phyloP scores from a whole-genome alignment of 768 basidiomycete genomes.

The Boletus edulis region DNA sequence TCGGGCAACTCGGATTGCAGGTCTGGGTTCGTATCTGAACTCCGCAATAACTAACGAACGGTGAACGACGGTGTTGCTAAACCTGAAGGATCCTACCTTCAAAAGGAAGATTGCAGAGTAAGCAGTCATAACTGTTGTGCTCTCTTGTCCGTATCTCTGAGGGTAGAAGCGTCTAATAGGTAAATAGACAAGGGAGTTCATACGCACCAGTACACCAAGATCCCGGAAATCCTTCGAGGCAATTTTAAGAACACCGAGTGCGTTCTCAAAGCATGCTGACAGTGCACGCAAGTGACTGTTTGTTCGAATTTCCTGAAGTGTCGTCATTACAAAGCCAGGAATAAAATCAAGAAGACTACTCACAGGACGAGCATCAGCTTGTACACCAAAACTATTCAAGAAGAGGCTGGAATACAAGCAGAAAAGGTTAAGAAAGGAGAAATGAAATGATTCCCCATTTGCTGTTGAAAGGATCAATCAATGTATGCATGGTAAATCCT shows the following conservation, averaged over 20 bases:
- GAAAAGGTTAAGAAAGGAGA: slow-evolving; percentile 72
- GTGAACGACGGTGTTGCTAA: not conserved
- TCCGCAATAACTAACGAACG: slow-evolving; percentile 60
- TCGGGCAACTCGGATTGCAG: slow-evolving; percentile 60
- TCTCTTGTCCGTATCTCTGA: slow-evolving; percentile 83
- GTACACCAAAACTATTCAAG: slow-evolving; percentile 81
- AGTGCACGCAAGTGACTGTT: slow-evolving; percentile 67
- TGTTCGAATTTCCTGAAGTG: slow-evolving; percentile 50
- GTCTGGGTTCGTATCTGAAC: slow-evolving; percentile 53
- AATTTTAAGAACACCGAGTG: slow-evolving; percentile 66
- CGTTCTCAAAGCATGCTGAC: slow-evolving; percentile 71
- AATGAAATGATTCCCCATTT: slow-evolving; percentile 72
- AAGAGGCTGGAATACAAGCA: slow-evolving; percentile 77
- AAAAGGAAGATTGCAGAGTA: slow-evolving; percentile 81
- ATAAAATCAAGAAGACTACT: slow-evolving; percentile 24
- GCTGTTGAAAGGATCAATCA: slow-evolving; percentile 39
- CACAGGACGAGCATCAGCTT: slow-evolving; percentile 57
- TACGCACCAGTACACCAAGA: slow-evolving; percentile 69
- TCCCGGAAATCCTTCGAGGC: slow-evolving; percentile 71
- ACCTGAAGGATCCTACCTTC: slow-evolving; percentile 46
- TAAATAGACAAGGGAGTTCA: slow-evolving; percentile 32
- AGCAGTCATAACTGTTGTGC: slow-evolving; percentile 82
- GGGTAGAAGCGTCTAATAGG: not conserved
- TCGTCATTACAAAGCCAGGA: not conserved
- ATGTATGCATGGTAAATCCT: not conserved